These are phyloP conservation scores for Microdochium nivale DNA, from an alignment of 2,329 filamentous ascomycete genomes.

Conservation along the genomic window DNA sequence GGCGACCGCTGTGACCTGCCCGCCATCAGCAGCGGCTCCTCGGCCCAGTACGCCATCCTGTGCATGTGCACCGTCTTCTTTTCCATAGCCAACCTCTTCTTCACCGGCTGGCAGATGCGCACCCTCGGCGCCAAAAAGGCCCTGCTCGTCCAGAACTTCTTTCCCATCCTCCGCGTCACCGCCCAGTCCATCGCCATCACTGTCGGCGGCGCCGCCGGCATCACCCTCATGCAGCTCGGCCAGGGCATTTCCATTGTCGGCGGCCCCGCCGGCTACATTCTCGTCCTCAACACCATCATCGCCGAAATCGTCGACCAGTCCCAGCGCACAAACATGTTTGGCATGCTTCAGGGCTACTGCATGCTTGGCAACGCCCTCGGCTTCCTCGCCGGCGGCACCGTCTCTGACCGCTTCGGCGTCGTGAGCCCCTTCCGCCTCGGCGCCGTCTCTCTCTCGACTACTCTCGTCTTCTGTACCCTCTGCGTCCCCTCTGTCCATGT, in stretches of 20 bases:
- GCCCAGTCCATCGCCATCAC: conserved; percentile 55
- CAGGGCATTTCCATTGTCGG: conserved; percentile 62
- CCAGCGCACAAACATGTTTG: conserved; percentile 53
- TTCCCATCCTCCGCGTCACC: conserved; percentile 53
- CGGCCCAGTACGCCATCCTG: conserved; percentile 50
- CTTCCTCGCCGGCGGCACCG: conserved; percentile 9
- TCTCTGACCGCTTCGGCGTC: conserved; percentile 11
- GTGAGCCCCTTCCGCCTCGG: conserved; percentile 13
- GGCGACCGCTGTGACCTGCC: conserved; percentile 49
- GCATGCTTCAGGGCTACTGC: conserved; percentile 26
- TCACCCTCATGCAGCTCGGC: conserved; percentile 56
- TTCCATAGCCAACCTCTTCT: conserved; percentile 57
- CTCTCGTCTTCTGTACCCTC: conserved; percentile 8
- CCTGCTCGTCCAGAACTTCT: conserved; percentile 52
- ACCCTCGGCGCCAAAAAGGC: conserved; percentile 52
- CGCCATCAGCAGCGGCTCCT: conserved; percentile 54
- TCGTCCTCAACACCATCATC: conserved; percentile 58
- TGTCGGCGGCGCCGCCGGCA: conserved; percentile 47
- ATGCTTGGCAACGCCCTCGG: conserved; percentile 13
- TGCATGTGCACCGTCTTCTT: conserved; percentile 57
- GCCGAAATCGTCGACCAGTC: conserved; percentile 52
- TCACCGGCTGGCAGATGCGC: conserved; percentile 60
- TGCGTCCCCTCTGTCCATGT: conserved; percentile 10
- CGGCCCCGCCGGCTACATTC: conserved; percentile 59
- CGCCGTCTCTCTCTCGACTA: conserved; percentile 7